phyloP scores from a whole-genome alignment of 176 grass and related monocot species.

The Musa schizocarpa region DNA sequence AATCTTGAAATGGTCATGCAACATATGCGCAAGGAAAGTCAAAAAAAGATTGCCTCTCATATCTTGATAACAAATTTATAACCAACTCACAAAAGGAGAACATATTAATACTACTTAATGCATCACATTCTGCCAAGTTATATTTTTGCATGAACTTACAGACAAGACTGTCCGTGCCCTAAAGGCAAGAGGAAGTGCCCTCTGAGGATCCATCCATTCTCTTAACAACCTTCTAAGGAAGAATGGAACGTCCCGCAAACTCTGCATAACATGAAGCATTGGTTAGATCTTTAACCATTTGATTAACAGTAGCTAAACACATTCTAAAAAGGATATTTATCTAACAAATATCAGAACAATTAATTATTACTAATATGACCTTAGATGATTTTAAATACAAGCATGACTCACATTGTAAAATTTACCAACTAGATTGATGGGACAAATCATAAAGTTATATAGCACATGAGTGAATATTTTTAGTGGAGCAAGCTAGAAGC shows the following conservation, averaged over 20 bases:
- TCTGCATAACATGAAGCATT: neutral
- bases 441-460: neutral
- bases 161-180: neutral
- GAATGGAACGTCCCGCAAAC: slow-evolving; percentile 2
- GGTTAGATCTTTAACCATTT: neutral
- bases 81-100: neutral
- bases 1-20: neutral
- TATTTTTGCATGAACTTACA: slow-evolving; percentile 10
- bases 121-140: neutral
- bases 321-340: neutral
- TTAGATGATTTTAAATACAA: neutral
- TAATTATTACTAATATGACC: neutral
- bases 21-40: neutral
- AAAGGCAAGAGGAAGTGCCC: slow-evolving; percentile 2
- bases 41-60: neutral
- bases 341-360: neutral
- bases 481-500: neutral
- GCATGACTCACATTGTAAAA: neutral
- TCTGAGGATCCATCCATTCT: slow-evolving; percentile 6
- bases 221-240: neutral
- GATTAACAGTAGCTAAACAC: no score
- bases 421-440: neutral
- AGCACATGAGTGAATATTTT: neutral
- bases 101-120: neutral
- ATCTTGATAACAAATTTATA: neutral